These are phyloP conservation scores for Penicillium sp. DNA, from an alignment of 2,329 filamentous ascomycete species.

Conservation along the genomic window DNA sequence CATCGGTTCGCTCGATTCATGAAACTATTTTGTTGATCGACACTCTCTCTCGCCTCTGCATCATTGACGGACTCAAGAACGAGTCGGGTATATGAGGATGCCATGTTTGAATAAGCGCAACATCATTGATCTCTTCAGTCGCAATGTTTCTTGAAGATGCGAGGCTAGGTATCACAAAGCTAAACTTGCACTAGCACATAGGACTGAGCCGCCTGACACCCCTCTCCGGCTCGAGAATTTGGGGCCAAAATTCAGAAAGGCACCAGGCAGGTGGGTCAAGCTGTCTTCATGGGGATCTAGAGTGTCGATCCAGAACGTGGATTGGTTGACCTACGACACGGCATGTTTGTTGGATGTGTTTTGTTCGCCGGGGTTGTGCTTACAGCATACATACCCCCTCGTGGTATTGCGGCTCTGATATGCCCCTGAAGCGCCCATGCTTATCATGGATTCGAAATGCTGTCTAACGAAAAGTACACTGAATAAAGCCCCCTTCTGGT, in stretches of 20 bases:
- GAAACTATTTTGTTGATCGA: background rate
- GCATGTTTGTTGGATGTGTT: background rate
- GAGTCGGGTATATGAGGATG: no score
- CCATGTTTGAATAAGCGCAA: no score
- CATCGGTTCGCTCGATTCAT: background rate
- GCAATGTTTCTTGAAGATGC: background rate
- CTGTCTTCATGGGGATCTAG: background rate
- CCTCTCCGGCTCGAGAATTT: background rate
- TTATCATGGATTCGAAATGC: background rate
- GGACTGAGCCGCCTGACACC: background rate
- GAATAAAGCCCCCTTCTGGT: background rate
- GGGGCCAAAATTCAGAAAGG: background rate
- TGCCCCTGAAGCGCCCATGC: background rate
- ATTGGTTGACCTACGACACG: background rate
- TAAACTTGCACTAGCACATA: background rate
- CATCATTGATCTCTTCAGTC: no score
- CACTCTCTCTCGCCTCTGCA: background rate
- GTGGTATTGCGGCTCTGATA: background rate
- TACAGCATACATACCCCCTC: background rate
- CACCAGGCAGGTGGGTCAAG: background rate
- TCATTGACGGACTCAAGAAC: background rate
- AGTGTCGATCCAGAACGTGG: background rate
- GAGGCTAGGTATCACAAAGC: background rate
- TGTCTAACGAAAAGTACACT: background rate
- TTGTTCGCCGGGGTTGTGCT: background rate